Base-by-base conservation (phyloP, 2,329 filamentous ascomycete species). In the Rhynchosporium secalis region DNA sequence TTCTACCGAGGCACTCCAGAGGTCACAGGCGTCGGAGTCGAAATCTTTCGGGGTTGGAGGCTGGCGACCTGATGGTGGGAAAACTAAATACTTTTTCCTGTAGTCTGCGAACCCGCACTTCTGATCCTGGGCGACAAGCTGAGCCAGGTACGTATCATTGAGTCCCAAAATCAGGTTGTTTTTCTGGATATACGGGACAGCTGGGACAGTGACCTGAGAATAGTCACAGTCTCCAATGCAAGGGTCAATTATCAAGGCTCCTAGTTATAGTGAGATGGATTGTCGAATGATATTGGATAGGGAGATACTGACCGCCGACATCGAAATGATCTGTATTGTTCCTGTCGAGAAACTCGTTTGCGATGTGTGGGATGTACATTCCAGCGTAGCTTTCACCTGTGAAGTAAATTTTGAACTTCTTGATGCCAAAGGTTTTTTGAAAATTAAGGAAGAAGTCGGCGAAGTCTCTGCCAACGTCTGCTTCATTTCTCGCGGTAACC, bases 351-450 rank as follows among this genome's bases (percentile, higher is more conserved):
- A 85, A 81, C 5, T 78, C 78, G 40, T 80, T 78, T 1, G 82
- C 81, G 60, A 86, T 83, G 71, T 85, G 85, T 0, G 83, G 82
- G 4, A 84, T 79, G 66, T 84, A 85, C 66, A 74, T 75, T 26
- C 79, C 81, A 3, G 79, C 81, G 68, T 84, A 84, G 3, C 76
- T 79, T 66, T 85, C 82, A 60, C 83, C 82, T 3, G 82, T 80
- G 33, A 85, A 70, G 66, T 83, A 85, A 0, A 83, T 79, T 66
- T 82, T 81, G 69, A 77, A 79, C n/a, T 78, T 77, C 29, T 81
- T 75, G 60, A 83, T 71, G n/a, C 78, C 77, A 68, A 86, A 86
- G 5, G 78, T 78, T 40, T 82, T 76, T 46, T 83, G 73, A 67
- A 85, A 86, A 65, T 83, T 82, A 73, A 81, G 80, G 75, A 76